Percentiles rank a stretch among this genome's conserved stretches.
These are phyloP conservation scores for Collariella sp. DNA, from an alignment of 495 filamentous ascomycete genomes.

Conservation along the genomic window DNA sequence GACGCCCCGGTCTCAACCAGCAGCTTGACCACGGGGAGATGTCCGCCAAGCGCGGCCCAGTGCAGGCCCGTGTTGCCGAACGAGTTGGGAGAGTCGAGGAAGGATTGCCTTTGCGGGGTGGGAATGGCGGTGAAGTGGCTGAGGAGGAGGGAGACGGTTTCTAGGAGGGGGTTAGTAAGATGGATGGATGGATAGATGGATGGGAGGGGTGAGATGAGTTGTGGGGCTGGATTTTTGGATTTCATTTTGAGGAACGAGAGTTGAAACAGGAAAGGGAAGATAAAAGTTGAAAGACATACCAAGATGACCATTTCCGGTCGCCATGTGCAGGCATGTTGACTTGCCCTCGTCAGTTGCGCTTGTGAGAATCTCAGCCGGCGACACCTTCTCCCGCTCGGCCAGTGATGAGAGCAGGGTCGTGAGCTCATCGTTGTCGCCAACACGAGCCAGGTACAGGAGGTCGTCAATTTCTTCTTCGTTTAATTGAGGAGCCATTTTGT, in stretches of 20 bases:
- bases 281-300: constrained; percentile 41
- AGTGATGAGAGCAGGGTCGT: constrained; percentile 50
- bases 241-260: neutral
- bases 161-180: constrained; percentile 15
- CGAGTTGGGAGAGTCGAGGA: constrained; percentile 62
- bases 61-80: constrained; percentile 84
- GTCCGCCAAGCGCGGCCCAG: constrained; percentile 86
- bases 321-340: constrained; percentile 78
- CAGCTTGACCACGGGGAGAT: constrained; percentile 66
- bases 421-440: constrained; percentile 64
- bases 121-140: constrained; percentile 27
- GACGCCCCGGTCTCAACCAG: constrained; percentile 59
- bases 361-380: constrained; percentile 49
- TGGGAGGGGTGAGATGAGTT: neutral
- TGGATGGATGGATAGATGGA: neutral
- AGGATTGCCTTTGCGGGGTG: constrained; percentile 29
- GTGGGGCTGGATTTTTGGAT: neutral
- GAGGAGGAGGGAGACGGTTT: constrained; percentile 35
- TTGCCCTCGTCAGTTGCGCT: constrained; percentile 60
- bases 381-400: constrained; percentile 43
- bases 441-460: constrained; percentile 73
- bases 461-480: constrained; percentile 76
- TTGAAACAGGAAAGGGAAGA: neutral
- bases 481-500: constrained; percentile 44
- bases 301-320: constrained; percentile 75